phyloP scores from a whole-genome alignment of 23 red algal genomes.

The Gracilaria vermiculophylla region DNA sequence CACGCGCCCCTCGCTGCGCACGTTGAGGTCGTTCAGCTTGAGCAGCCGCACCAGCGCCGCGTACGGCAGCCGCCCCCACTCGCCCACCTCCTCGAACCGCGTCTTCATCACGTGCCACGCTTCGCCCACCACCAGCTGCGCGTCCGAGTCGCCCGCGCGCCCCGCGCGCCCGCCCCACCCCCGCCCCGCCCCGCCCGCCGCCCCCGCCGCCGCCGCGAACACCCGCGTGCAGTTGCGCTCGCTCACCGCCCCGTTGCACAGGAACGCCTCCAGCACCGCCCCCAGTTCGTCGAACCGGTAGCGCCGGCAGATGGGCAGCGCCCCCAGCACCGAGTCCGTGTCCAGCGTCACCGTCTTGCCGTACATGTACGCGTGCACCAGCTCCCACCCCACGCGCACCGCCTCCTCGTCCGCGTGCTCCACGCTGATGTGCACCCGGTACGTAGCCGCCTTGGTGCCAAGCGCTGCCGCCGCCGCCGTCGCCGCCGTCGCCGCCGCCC shows the following conservation, averaged over 20 bases:
- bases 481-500: too few relatives aligned
- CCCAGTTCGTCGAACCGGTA: conserved; percentile 40
- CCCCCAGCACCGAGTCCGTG: conserved; percentile 39
- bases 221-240: conserved; percentile 22
- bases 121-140: background rate
- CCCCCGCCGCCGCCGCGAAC: conserved; percentile 25
- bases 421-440: conserved; percentile 27
- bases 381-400: conserved; percentile 12
- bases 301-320: conserved; percentile 41
- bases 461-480: too few relatives aligned
- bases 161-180: conserved; percentile 14
- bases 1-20: background rate
- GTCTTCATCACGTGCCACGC: conserved; percentile 35
- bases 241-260: conserved; percentile 25
- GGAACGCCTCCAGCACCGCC: background rate
- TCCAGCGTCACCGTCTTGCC: background rate
- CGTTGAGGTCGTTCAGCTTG: conserved; percentile 56
- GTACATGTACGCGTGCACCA: conserved; percentile 54
- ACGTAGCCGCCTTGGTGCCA: background rate
- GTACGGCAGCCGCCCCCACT: conserved; percentile 23
- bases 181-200: background rate
- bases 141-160: background rate
- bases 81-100: background rate
- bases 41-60: conserved; percentile 28
- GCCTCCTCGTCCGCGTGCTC: conserved; percentile 8